phyloP scores from a whole-genome alignment of 208 protist genomes.

The Trypanosomatidae sp. region DNA sequence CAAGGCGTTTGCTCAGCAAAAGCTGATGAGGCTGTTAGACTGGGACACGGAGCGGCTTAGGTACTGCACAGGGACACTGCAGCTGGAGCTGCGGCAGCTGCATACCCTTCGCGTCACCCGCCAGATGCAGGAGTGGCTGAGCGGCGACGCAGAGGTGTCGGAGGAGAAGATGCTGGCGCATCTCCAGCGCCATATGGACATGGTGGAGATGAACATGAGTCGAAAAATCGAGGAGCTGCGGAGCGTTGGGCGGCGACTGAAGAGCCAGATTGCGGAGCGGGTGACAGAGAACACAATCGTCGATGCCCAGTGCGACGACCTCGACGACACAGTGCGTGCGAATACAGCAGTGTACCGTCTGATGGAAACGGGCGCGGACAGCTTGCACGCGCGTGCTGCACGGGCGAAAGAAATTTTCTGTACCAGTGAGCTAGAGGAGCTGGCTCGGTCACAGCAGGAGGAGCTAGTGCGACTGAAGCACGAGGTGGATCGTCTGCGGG shows the following conservation, averaged over 20 bases:
- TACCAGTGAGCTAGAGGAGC: conserved; percentile 83
- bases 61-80: conserved; percentile 74
- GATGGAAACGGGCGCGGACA: conserved; percentile 65
- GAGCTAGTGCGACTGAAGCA: conserved; percentile 79
- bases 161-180: conserved; percentile 63
- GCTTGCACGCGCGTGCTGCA: conserved; percentile 25
- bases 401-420: conserved; percentile 73
- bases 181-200: conserved; percentile 77
- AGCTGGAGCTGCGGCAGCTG: conserved; percentile 90
- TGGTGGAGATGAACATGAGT: conserved; percentile 67
- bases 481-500: conserved; percentile 86
- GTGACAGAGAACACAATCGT: conserved; percentile 70
- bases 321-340: conserved; percentile 59
- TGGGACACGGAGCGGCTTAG: conserved; percentile 77
- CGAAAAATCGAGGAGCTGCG: conserved; percentile 77
- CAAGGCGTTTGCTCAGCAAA: conserved; percentile 77
- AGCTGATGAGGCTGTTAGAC: conserved; percentile 73
- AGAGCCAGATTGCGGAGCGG: conserved; percentile 73
- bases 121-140: conserved; percentile 93
- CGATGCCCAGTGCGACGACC: conserved; percentile 32
- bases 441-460: conserved; percentile 86
- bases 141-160: conserved; percentile 61
- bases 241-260: conserved; percentile 45
- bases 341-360: conserved; percentile 53
- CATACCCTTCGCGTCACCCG: conserved; percentile 96